phyloP scores from a whole-genome alignment of 202 grass and related monocot species.

The Carex arenaria region DNA sequence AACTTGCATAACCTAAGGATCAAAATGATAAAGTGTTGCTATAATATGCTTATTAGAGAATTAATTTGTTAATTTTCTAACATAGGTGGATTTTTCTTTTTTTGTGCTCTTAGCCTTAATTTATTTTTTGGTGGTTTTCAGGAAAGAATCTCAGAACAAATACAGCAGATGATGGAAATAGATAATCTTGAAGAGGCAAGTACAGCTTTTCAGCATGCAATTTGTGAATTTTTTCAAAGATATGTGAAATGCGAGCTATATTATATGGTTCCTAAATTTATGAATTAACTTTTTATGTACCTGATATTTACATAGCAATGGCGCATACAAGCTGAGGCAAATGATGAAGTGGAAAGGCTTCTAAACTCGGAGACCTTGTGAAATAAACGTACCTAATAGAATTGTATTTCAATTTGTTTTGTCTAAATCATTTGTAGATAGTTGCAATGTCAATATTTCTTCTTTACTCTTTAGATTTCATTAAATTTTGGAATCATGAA shows the following conservation, averaged over 20 bases:
- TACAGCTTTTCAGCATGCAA: slow-evolving; percentile 13
- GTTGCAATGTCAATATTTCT: slow-evolving; percentile 1
- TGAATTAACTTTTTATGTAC: slow-evolving; percentile 19
- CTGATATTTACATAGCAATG: slow-evolving; percentile 55
- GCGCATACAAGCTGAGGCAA: slow-evolving; percentile 96
- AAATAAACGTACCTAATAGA: slow-evolving; percentile 37
- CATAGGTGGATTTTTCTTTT: neutral
- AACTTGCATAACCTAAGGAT: neutral
- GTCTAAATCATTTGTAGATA: neutral
- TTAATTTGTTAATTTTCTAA: neutral
- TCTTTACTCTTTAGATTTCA: slow-evolving; percentile 9
- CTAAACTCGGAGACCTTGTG: slow-evolving; percentile 58
- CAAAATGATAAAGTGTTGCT: neutral
- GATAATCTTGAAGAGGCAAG: slow-evolving; percentile 97
- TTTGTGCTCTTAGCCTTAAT: neutral
- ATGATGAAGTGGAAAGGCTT: slow-evolving; percentile 97
- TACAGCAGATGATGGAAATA: slow-evolving; percentile 94
- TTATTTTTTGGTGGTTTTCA: slow-evolving; percentile 25
- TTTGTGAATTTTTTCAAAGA: slow-evolving; percentile 3
- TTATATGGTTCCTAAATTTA: neutral
- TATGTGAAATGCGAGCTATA: neutral
- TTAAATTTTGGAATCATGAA: neutral
- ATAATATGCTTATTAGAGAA: neutral
- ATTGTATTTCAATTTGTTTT: slow-evolving; percentile 21
- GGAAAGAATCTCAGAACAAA: slow-evolving; percentile 92